These are phyloP conservation scores for Russula griseocarnosa DNA, from an alignment of 768 basidiomycete genomes.

Conservation along the genomic window DNA sequence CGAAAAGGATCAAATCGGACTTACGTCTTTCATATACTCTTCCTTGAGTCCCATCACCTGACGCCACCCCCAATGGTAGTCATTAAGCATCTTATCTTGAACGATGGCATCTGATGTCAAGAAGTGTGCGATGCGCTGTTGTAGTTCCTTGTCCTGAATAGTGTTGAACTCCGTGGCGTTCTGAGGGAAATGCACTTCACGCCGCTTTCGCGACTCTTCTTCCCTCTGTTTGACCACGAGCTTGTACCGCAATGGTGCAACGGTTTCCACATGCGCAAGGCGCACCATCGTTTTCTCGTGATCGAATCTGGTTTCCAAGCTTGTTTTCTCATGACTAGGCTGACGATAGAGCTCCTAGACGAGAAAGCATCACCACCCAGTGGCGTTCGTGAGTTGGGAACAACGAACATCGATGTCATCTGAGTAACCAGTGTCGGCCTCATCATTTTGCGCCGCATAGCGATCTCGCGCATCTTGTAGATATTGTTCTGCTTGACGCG, in stretches of 20 bases:
- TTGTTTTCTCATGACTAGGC: constrained; percentile 4
- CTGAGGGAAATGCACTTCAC: constrained; percentile 21
- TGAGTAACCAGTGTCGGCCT: constrained; percentile 6
- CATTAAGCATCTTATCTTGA: constrained; percentile 25
- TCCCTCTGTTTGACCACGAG: constrained; percentile 14
- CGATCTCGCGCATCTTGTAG: constrained; percentile 36
- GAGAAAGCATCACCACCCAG: background rate
- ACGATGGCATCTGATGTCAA: constrained; percentile 20
- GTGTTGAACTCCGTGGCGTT: constrained; percentile 19
- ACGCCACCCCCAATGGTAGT: constrained; percentile 23
- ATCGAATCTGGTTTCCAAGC: constrained; percentile 16
- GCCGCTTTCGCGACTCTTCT: constrained; percentile 23
- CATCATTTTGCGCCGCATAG: constrained; percentile 26
- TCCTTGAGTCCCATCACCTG: constrained; percentile 23
- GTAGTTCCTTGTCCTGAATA: constrained; percentile 25
- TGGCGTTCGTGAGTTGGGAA: background rate
- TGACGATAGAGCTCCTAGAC: constrained; percentile 16
- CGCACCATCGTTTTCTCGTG: constrained; percentile 21
- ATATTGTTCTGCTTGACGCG: constrained; percentile 35
- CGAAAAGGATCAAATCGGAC: constrained; percentile 17
- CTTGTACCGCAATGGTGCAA: constrained; percentile 16
- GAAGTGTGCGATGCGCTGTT: constrained; percentile 26
- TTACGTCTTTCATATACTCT: constrained; percentile 19
- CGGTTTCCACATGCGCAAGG: constrained; percentile 11
- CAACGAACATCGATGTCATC: constrained; percentile 14